Evolutionary conservation across 495 filamentous ascomycete genomes (phyloP), one percentile per base, ranked within the genome.

Genomic region (Aspergillus funiculosus): DNA sequence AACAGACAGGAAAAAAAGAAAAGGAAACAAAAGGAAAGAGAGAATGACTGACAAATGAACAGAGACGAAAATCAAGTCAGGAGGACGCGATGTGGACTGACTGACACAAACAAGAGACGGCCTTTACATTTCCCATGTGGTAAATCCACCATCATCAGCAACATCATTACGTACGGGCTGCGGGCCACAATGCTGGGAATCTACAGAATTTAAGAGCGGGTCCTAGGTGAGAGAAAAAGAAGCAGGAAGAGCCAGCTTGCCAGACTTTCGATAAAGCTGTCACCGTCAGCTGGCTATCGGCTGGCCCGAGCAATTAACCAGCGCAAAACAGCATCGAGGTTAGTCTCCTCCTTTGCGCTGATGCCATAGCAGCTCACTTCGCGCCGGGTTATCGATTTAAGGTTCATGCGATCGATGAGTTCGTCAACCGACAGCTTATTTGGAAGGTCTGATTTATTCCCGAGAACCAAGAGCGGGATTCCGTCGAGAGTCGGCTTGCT

Each of bases 321-420:
- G 60, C 95, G 87, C 58, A 98, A 66, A 27, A 98, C 92, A 4
- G 90, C 92, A 64, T 98, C 92, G 52, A 98, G 78, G 66, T 98
- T 98, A 24, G 91, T 96, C 69, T 98, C 92, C 62, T 98, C 91
- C 62, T 95, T 95, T 27, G 91, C 92, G 57, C 89, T 95, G 68
- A 98, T 97, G 41, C 92, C 90, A 65, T 97, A 98, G 72, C 92
- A 98, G 75, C 88, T 94, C 54, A 98, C 91, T 66, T 98, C 92
- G 22, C 92, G 87, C 58, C 86, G 84, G 29, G 84, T 86, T 60
- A 98, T 85, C 40, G 81, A 79, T 66, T 90, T 92, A 22, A 98
- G 76, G 53, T 95, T 82, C 76, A 98, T 79, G 39, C 79, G 82
- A 27, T 95, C 90, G 69, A 98, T 98, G 51, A 98, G 65, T 63